Percentiles rank a stretch among this genome's conserved stretches.
Conservation (phyloP, 1,284 basidiomycete species). For the Sphaerobolus stellatus region DNA sequence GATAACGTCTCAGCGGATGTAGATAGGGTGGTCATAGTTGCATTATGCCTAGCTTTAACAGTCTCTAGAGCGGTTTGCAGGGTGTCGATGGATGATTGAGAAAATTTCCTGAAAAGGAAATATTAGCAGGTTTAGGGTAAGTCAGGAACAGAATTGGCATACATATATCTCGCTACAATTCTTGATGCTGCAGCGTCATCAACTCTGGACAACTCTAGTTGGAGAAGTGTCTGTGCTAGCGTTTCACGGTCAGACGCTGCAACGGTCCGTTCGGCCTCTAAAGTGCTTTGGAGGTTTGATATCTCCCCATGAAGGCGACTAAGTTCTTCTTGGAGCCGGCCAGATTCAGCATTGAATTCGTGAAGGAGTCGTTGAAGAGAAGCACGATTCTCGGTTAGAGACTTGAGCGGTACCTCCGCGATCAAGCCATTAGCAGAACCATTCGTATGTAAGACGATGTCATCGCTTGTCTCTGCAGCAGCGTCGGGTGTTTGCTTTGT, state of each 20-base stretch:
- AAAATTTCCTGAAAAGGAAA: conserved; percentile 66
- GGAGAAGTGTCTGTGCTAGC: conserved; percentile 48
- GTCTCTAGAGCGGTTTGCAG: conserved; percentile 66
- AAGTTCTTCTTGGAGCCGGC: conserved; percentile 48
- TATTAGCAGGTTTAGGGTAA: conserved; percentile 7
- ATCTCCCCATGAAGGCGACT: conserved; percentile 45
- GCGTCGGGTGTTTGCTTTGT: background rate
- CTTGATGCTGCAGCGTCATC: conserved; percentile 79
- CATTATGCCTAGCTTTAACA: conserved; percentile 59
- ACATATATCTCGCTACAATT: conserved; percentile 90
- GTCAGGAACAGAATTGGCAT: conserved; percentile 24
- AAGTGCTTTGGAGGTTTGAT: conserved; percentile 39
- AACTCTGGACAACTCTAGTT: conserved; percentile 60
- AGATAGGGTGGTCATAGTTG: conserved; percentile 59
- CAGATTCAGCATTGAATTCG: conserved; percentile 51
- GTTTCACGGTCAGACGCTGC: conserved; percentile 43
- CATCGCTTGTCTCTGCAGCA: background rate
- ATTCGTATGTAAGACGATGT: background rate
- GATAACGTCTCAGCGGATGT: conserved; percentile 45
- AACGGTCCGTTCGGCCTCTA: conserved; percentile 48
- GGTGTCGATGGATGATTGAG: conserved; percentile 72
- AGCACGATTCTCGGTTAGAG: conserved; percentile 48
- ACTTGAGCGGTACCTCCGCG: conserved; percentile 22
- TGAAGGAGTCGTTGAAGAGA: conserved; percentile 49
- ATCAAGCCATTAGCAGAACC: background rate